Evolutionary conservation across 2,329 filamentous ascomycete genomes (phyloP).

Genomic region (Davidsoniella virescens): DNA sequence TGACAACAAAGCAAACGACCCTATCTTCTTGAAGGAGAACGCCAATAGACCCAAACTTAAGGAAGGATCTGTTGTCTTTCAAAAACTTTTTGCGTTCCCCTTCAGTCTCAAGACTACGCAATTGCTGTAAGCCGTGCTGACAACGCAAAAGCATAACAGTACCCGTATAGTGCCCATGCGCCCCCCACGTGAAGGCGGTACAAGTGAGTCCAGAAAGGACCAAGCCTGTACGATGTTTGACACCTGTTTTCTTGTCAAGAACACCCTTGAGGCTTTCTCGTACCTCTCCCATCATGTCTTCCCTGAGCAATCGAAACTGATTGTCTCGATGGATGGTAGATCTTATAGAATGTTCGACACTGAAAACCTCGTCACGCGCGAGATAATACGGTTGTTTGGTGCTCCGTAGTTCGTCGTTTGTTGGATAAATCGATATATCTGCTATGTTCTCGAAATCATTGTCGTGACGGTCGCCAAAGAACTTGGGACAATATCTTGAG

Average conservation of each 20-base stretch:
- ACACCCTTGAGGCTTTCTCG: constrained; percentile 41
- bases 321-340: constrained; percentile 44
- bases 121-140: constrained; percentile 28
- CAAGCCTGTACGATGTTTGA: constrained; percentile 21
- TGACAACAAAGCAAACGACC: constrained; percentile 42
- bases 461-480: constrained; percentile 51
- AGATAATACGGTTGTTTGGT: constrained; percentile 38
- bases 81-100: constrained; percentile 29
- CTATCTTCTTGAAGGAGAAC: constrained; percentile 36
- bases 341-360: constrained; percentile 22
- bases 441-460: constrained; percentile 51
- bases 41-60: constrained; percentile 45
- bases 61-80: constrained; percentile 28
- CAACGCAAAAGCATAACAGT: constrained; percentile 19
- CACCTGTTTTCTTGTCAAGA: constrained; percentile 29
- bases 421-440: constrained; percentile 47
- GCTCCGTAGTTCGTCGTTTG: constrained; percentile 44
- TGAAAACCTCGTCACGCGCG: constrained; percentile 31
- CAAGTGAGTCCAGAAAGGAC: constrained; percentile 26
- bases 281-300: constrained; percentile 54
- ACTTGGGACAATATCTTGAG: not conserved
- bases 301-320: constrained; percentile 53
- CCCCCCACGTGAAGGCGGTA: constrained; percentile 22
- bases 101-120: constrained; percentile 19
- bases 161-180: constrained; percentile 7